These are phyloP conservation scores for Hydnomerulius pinastri DNA, from an alignment of 768 basidiomycete species.

Conservation along the genomic window DNA sequence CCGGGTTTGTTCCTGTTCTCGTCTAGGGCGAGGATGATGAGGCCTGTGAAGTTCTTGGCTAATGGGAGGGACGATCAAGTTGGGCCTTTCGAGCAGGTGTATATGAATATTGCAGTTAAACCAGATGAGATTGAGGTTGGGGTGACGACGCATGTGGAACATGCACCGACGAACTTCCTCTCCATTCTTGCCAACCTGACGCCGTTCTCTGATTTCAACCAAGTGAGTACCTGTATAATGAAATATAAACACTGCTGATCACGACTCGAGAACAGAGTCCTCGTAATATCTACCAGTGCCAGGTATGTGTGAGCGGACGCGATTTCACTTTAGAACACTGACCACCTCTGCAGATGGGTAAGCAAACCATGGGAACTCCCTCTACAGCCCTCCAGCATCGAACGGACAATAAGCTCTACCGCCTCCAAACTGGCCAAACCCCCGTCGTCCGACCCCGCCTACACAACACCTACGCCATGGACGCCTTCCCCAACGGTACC, in stretches of 20 bases:
- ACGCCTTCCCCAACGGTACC: constrained; percentile 96
- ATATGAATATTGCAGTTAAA: constrained; percentile 96
- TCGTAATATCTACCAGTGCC: constrained; percentile 92
- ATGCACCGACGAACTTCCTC: constrained; percentile 91
- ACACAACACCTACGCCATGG: constrained; percentile 96
- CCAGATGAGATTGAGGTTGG: constrained; percentile 79
- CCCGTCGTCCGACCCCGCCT: constrained; percentile 91
- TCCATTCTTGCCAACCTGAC: constrained; percentile 97
- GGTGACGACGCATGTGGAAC: constrained; percentile 89
- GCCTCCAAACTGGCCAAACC: constrained; percentile 92
- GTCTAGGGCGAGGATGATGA: constrained; percentile 90
- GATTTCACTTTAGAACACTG: not conserved
- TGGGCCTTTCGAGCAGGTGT: constrained; percentile 98
- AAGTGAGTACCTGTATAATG: constrained; percentile 49
- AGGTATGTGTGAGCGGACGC: constrained; percentile 46
- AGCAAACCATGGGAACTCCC: constrained; percentile 99
- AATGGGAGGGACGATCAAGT: constrained; percentile 89
- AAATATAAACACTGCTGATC: not conserved
- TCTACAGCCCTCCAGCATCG: constrained; percentile 88
- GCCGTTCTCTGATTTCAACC: constrained; percentile 99
- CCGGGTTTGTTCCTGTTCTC: constrained; percentile 95
- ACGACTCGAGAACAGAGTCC: constrained; percentile 57
- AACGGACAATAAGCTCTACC: constrained; percentile 98
- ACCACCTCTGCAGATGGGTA: constrained; percentile 79
- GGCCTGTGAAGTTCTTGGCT: constrained; percentile 88